These are phyloP conservation scores for Fusarium sp. DNA, from an alignment of 2,329 filamentous ascomycete species.

Conservation along the genomic window DNA sequence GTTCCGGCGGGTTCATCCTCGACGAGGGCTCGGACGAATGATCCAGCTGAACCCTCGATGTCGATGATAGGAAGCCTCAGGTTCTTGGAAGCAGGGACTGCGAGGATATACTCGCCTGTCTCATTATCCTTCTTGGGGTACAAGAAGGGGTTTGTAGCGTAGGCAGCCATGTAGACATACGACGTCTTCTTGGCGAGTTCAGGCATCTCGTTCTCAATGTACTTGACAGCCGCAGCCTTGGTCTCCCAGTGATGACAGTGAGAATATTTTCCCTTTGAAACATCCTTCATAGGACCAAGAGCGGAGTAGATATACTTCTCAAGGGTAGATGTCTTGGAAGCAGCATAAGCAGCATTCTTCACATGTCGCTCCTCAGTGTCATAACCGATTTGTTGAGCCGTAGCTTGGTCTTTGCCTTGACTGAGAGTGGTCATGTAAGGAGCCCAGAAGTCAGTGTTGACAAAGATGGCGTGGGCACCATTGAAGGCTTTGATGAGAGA, in stretches of 20 bases:
- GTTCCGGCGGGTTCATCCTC: constrained; percentile 53
- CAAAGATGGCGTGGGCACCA: constrained; percentile 61
- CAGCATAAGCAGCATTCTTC: constrained; percentile 65
- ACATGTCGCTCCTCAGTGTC: constrained; percentile 62
- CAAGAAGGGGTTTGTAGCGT: constrained; percentile 40
- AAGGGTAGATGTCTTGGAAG: constrained; percentile 53
- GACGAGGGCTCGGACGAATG: constrained; percentile 58
- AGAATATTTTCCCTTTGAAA: constrained; percentile 56
- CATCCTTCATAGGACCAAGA: constrained; percentile 58
- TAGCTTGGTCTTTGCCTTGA: constrained; percentile 49
- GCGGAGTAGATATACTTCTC: constrained; percentile 63
- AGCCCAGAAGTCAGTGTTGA: constrained; percentile 65
- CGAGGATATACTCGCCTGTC: constrained; percentile 48
- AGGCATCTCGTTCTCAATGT: constrained; percentile 56
- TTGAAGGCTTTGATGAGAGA: constrained; percentile 55
- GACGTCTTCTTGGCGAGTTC: constrained; percentile 55
- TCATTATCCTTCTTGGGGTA: constrained; percentile 41
- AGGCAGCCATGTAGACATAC: constrained; percentile 41
- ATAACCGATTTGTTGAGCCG: constrained; percentile 54
- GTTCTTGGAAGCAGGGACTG: constrained; percentile 44
- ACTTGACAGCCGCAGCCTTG: constrained; percentile 61
- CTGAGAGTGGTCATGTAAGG: constrained; percentile 54
- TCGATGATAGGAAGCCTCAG: constrained; percentile 56
- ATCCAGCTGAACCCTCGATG: constrained; percentile 53
- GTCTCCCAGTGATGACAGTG: constrained; percentile 62